Base-by-base conservation (phyloP, 208 protist species). In the Crithidia thermophila region DNA sequence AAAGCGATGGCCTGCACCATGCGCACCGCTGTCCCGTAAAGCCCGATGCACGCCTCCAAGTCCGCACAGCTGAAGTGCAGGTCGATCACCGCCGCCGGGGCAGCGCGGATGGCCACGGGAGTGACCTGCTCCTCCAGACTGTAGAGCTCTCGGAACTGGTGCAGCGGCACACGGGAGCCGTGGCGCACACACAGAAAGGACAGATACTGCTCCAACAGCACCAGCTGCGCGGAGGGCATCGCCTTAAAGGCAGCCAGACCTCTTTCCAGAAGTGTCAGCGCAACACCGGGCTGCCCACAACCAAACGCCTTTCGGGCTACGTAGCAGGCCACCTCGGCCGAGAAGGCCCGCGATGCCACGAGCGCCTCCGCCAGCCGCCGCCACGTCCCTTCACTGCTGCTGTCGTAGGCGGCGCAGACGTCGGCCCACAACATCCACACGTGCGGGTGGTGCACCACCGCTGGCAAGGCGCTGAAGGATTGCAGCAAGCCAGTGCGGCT, bases 121-220 rank as follows among this genome's bases (percentile, higher is more conserved):
- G 76, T 73, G 8, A 77, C 65, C 43, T 86, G 77, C 62, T 87
- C 52, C 20, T 80, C 75, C 5, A 89, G 45, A 20, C 67, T 69
- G 33, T 67, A 79, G 30, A 91, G 69, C 60, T 94, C 88, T 18
- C 85, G 84, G 30, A 94, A 85, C n/a, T 77, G 72, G 46, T 90
- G 71, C 58, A 94, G 55, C 11, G 82, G 77, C 10, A 67, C 45
- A 6, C 37, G 40, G 20, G 52, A 43, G 34, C 77, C 77, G 66
- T 81, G 46, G 7, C 37, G 74, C 46, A 82, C 9, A 42, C 74
- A 81, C 20, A 94, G 58, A 51, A 80, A 81, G 37, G 85, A 86
- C 4, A 91, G 59, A 36, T 90, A 88, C 64, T 94, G 88, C 49
- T 82, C 75, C 27, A 88, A 51, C 23, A 91, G 40, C 40, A 90